Percentiles rank a stretch among this genome's conserved stretches.
These are phyloP conservation scores for Grigorovia humatica DNA, from an alignment of 805 yeast genomes.

Conservation along the genomic window DNA sequence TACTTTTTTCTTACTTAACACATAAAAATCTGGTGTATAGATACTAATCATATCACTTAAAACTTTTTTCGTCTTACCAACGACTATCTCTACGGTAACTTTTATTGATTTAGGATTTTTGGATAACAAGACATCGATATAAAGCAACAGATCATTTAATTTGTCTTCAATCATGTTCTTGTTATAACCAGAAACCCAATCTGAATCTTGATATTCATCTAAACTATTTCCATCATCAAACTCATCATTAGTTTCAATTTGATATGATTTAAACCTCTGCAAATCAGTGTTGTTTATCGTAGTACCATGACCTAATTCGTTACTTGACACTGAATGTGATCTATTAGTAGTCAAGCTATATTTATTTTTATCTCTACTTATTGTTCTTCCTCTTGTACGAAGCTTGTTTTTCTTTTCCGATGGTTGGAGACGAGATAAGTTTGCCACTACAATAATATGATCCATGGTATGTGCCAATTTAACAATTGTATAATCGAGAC, in stretches of 20 bases:
- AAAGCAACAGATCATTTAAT: constrained; percentile 16
- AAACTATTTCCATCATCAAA: not conserved
- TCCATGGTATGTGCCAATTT: constrained; percentile 54
- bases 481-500: constrained; percentile 58
- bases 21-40: constrained; percentile 26
- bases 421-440: constrained; percentile 13
- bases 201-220: constrained; percentile 5
- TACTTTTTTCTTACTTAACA: constrained; percentile 19
- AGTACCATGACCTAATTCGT: not conserved
- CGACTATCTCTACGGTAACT: constrained; percentile 25
- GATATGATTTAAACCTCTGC: not conserved
- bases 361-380: constrained; percentile 1
- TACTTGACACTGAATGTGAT: constrained; percentile 1
- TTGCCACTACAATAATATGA: constrained; percentile 49
- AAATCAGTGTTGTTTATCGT: not conserved
- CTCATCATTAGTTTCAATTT: not conserved
- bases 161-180: constrained; percentile 14
- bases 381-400: not conserved
- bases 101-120: constrained; percentile 18
- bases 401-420: not conserved
- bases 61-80: constrained; percentile 20
- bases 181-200: constrained; percentile 28
- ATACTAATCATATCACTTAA: constrained; percentile 24
- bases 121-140: constrained; percentile 10
- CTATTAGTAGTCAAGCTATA: constrained; percentile 6